phyloP scores from a whole-genome alignment of 345 rosid genomes.

The Eucalyptus leucophloia region DNA sequence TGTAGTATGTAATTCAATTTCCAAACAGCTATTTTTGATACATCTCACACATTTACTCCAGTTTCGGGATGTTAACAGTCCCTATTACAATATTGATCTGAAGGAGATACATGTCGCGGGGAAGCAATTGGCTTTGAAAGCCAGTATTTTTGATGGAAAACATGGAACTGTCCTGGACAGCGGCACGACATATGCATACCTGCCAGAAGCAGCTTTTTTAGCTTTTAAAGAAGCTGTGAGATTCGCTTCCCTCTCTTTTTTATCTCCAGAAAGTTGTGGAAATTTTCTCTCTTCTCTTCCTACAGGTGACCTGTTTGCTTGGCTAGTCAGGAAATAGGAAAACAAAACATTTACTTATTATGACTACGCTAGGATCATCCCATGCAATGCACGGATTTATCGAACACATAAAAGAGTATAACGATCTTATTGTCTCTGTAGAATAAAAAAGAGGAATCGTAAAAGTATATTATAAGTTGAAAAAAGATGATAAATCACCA shows the following conservation, averaged over 20 bases:
- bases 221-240: slow-evolving; percentile 80
- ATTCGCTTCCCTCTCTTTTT: background rate
- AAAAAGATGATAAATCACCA: background rate
- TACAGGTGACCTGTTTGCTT: background rate
- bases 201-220: slow-evolving; percentile 66
- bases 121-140: slow-evolving; percentile 47
- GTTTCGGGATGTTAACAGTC: slow-evolving; percentile 99
- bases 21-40: slow-evolving; percentile 12
- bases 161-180: slow-evolving; percentile 77
- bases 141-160: slow-evolving; percentile 61
- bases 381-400: background rate
- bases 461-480: background rate
- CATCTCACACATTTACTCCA: slow-evolving; percentile 89
- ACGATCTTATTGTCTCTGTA: background rate
- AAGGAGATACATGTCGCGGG: slow-evolving; percentile 90
- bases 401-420: background rate
- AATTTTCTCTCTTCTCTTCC: background rate
- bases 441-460: background rate
- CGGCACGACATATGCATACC: slow-evolving; percentile 89
- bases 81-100: slow-evolving; percentile 94
- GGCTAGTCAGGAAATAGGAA: background rate
- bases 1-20: slow-evolving; percentile 5
- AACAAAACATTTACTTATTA: background rate
- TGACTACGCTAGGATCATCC: background rate
- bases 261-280: background rate